Evolutionary conservation across 2,329 filamentous ascomycete genomes (phyloP).

Genomic region (Pseudogymnoascus sp.): DNA sequence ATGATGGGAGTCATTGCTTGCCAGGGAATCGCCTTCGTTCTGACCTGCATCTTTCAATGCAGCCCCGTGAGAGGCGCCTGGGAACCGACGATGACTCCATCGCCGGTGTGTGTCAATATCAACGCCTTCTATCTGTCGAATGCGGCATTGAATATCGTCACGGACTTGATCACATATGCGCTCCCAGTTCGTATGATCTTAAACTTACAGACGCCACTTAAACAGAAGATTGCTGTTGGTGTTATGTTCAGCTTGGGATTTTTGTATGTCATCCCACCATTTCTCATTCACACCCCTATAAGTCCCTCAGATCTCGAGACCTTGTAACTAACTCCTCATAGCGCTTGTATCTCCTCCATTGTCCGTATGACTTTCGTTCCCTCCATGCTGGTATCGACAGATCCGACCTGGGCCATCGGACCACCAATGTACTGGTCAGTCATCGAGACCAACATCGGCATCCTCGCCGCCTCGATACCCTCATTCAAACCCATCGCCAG

Average conservation of each 20-base stretch:
- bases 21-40: constrained; percentile 34
- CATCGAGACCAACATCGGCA: constrained; percentile 35
- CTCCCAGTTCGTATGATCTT: constrained; percentile 37
- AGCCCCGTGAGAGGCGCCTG: constrained; percentile 33
- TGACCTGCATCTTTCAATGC: constrained; percentile 38
- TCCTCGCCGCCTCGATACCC: constrained; percentile 35
- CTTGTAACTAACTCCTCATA: constrained; percentile 15
- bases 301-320: background rate
- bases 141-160: constrained; percentile 39
- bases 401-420: constrained; percentile 30
- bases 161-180: constrained; percentile 37
- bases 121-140: constrained; percentile 41
- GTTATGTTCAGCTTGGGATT: constrained; percentile 31
- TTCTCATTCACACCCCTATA: background rate
- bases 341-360: constrained; percentile 39
- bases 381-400: constrained; percentile 31
- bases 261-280: constrained; percentile 7
- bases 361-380: constrained; percentile 39
- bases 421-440: constrained; percentile 38
- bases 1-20: constrained; percentile 35
- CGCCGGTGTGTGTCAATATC: constrained; percentile 34
- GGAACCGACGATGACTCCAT: constrained; percentile 24
- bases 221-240: constrained; percentile 36
- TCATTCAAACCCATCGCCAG: constrained; percentile 34
- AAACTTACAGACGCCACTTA: constrained; percentile 35